Conservation (phyloP, 108 stramenopile species). For the Cyclostephanos tholiformis region DNA sequence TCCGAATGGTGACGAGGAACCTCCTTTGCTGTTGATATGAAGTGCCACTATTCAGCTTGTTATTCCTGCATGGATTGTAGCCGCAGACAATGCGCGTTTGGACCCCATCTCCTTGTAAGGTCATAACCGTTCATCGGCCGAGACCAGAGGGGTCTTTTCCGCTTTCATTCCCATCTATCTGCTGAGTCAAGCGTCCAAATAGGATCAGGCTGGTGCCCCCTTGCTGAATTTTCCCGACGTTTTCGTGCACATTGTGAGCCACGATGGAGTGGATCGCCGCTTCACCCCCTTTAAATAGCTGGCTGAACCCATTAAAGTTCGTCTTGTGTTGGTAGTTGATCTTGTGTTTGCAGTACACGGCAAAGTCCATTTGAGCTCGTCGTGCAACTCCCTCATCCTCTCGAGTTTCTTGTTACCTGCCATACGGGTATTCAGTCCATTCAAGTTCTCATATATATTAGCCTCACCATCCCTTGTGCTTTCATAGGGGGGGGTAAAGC, state of each 20-base stretch:
- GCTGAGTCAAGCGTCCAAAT: background rate
- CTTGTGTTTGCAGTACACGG: background rate
- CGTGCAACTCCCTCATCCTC: background rate
- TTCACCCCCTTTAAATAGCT: background rate
- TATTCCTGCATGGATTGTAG: background rate
- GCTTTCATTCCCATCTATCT: background rate
- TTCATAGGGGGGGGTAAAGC: background rate
- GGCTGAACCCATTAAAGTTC: background rate
- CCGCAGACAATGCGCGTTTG: background rate
- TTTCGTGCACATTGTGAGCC: background rate
- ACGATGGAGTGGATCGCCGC: background rate
- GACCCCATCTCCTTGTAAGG: background rate
- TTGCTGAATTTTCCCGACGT: background rate
- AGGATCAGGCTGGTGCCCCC: background rate
- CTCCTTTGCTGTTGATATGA: background rate
- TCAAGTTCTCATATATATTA: slow-evolving; percentile 3
- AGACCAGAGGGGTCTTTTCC: slow-evolving; percentile 14
- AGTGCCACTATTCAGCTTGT: background rate
- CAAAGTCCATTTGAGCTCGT: background rate
- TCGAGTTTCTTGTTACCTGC: background rate
- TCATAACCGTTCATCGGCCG: slow-evolving; percentile 4
- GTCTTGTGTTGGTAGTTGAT: background rate
- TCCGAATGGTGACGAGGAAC: background rate
- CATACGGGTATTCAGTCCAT: background rate
- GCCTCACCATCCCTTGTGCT: background rate